Evolutionary conservation across 1,284 basidiomycete species (phyloP).

Genomic region (Bjerkandera adusta): DNA sequence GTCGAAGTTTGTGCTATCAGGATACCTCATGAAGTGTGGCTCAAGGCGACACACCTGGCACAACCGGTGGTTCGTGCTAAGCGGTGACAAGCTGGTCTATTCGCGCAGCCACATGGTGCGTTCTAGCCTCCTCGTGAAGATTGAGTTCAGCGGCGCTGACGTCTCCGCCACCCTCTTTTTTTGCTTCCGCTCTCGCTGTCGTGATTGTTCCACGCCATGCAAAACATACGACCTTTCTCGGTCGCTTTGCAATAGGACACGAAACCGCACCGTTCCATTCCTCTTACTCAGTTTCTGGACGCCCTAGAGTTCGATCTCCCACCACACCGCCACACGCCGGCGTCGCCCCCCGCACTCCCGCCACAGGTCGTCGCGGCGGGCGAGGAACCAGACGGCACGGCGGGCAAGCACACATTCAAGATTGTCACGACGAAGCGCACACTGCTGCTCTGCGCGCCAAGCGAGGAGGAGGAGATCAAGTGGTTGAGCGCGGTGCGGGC

Average conservation of each 20-base stretch:
- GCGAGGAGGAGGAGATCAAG: conserved; percentile 97
- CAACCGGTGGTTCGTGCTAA: conserved; percentile 91
- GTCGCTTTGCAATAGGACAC: conserved; percentile 57
- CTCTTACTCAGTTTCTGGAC: conserved; percentile 85
- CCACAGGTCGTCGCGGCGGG: conserved; percentile 35
- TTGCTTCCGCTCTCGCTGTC: conserved; percentile 3
- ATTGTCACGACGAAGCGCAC: conserved; percentile 94
- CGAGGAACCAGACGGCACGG: conserved; percentile 40
- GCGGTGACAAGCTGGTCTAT: conserved; percentile 79
- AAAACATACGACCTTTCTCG: conserved; percentile 1
- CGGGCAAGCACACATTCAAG: conserved; percentile 80
- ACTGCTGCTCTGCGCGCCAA: conserved; percentile 88
- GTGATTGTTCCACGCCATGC: background rate
- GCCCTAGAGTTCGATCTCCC: conserved; percentile 84
- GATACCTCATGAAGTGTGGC: conserved; percentile 97
- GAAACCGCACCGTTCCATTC: conserved; percentile 84
- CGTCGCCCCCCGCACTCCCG: conserved; percentile 35
- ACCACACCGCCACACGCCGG: conserved; percentile 30
- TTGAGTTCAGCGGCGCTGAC: conserved; percentile 15
- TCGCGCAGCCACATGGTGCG: conserved; percentile 86
- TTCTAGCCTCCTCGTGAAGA: conserved; percentile 24
- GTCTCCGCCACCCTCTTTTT: conserved; percentile 2
- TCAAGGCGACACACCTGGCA: conserved; percentile 92
- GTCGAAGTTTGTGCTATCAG: conserved; percentile 76
- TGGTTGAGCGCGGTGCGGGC: conserved; percentile 96